Evolutionary conservation across 331 rosid species (phyloP).

Genomic region (Prunus yedoensis): DNA sequence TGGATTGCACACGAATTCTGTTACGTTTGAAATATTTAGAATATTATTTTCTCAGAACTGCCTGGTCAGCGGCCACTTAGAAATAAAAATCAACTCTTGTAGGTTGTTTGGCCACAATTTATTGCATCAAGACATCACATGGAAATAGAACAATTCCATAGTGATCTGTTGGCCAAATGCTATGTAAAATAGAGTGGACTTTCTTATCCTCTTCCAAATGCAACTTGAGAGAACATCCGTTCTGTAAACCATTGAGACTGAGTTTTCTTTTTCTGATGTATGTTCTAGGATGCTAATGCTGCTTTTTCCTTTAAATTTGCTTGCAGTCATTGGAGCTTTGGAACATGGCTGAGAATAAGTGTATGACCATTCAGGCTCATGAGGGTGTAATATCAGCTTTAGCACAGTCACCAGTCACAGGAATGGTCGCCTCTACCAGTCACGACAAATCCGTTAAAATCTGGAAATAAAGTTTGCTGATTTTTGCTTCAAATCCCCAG

Average conservation of each 20-base stretch:
- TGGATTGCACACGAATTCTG: neutral
- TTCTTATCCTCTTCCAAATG: neutral
- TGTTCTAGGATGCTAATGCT: constrained; percentile 11
- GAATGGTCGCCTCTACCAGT: constrained; percentile 93
- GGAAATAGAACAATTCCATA: neutral
- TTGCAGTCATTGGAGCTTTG: constrained; percentile 91
- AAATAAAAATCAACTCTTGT: neutral
- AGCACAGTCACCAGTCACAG: constrained; percentile 71
- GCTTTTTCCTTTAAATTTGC: constrained; percentile 1
- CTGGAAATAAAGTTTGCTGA: constrained; percentile 57
- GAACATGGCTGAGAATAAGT: constrained; percentile 76
- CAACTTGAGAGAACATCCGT: neutral
- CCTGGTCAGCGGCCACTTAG: neutral
- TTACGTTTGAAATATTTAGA: neutral
- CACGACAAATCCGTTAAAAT: constrained; percentile 83
- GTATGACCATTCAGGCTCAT: constrained; percentile 77
- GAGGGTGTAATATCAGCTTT: constrained; percentile 75
- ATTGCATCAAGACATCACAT: neutral
- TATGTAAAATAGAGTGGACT: neutral
- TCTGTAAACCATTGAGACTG: neutral
- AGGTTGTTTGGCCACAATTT: neutral
- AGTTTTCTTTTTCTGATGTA: neutral
- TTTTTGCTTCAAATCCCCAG: constrained; percentile 26
- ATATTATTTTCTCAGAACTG: neutral
- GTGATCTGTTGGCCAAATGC: neutral